Evolutionary conservation across 306 rosid genomes (phyloP), one percentile per base, ranked within the genome.

Genomic region (Mimosa pudica): DNA sequence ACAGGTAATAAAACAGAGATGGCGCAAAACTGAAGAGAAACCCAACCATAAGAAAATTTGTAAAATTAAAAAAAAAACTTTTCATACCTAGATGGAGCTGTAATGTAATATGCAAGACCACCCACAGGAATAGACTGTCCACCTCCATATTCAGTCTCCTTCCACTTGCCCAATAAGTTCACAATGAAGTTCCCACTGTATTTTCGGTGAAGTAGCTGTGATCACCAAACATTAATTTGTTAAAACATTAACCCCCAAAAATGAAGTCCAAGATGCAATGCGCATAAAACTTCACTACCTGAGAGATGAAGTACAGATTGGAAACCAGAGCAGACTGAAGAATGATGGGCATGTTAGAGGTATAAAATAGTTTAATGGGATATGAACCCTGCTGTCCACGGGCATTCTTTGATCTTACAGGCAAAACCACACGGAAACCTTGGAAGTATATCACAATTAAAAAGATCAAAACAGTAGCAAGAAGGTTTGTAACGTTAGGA

Each of bases 341-440:
- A 87, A 94, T 94, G 67, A 94, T 94, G 78, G 98, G 98, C 98
- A 94, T 94, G 88, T 94, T 94, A 77, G 97, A 94, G 78, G 98
- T 94, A 82, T 94, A 94, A 79, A 94, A 94, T 69, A 92, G 92
- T 82, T 94, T 94, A 85, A 94, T 94, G 20, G 98, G 98, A 76
- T 94, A 94, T 13, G 98, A 94, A 74, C 97, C 97, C 89, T 92
- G 94, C 84, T 94, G 98, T 13, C 98, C 97, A 62, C 93, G 97
- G 46, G 97, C 96, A 88, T 90, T 94, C 94, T 92, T 94, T 78
- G 98, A 94, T 77, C 96, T 90, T 75, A 94, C 96, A 10, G 98
- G 98, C 88, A 94, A 89, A 81, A 94, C 96, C 73, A 94, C 98
- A 18, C 94, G 96, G 91, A 92, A 94, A 36, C 98, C 98, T 92